These are phyloP conservation scores for Fusarium chaquense DNA, from an alignment of 2,329 filamentous ascomycete species.

Conservation along the genomic window DNA sequence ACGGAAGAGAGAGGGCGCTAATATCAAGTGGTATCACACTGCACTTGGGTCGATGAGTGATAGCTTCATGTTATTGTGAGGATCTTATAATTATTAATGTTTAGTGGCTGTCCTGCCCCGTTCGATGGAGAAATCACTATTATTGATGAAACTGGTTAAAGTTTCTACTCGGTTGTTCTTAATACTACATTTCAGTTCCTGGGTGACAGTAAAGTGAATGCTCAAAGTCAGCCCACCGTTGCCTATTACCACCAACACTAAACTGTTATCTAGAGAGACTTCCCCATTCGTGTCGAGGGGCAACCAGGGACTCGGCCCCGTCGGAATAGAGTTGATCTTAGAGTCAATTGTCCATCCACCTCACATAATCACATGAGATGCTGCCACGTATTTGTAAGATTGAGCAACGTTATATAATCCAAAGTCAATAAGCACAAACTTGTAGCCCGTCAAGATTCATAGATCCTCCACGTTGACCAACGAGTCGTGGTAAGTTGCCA, in stretches of 20 bases:
- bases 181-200: neutral
- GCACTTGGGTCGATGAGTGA: conserved; percentile 37
- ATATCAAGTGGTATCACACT: conserved; percentile 44
- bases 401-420: neutral
- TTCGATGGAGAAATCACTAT: neutral
- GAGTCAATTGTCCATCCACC: neutral
- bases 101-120: neutral
- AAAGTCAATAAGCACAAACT: neutral
- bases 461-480: conserved; percentile 29
- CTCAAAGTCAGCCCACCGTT: neutral
- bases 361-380: neutral
- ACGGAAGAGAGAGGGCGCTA: conserved; percentile 25
- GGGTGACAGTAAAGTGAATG: neutral
- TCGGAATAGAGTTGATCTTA: neutral
- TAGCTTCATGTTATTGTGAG: conserved; percentile 41
- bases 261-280: too few relatives aligned
- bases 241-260: neutral
- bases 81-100: neutral
- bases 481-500: conserved; percentile 31
- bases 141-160: neutral
- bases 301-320: neutral
- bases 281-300: neutral
- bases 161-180: neutral
- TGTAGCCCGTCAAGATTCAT: conserved; percentile 17
- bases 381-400: neutral